A percentile compares a stretch with the other conserved stretches of the same genome.
Conservation (phyloP, 208 protist species). For the Trypanosomatidae sp. region DNA sequence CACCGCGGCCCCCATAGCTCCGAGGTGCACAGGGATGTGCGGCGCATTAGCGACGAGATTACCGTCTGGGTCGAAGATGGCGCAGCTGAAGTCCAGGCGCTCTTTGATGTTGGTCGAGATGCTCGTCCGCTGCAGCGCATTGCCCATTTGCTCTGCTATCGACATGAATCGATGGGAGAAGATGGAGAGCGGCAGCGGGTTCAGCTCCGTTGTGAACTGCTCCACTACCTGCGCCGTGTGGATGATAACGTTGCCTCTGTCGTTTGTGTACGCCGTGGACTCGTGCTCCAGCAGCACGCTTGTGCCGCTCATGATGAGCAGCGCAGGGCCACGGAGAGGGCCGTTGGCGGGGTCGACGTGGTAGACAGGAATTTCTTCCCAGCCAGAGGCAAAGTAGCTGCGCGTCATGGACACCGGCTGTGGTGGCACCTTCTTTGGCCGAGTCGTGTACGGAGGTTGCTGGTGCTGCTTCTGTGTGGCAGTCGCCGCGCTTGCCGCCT, state of each 20-base stretch:
- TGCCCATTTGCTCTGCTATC: slow-evolving; percentile 98
- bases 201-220: slow-evolving; percentile 55
- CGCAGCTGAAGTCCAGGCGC: slow-evolving; percentile 90
- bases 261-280: slow-evolving; percentile 75
- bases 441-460: slow-evolving; percentile 39
- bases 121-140: slow-evolving; percentile 93
- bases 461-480: slow-evolving; percentile 13
- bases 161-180: slow-evolving; percentile 97
- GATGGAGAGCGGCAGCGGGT: slow-evolving; percentile 89
- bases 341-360: slow-evolving; percentile 37
- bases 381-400: slow-evolving; percentile 50
- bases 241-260: slow-evolving; percentile 80
- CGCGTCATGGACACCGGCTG: slow-evolving; percentile 21
- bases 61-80: slow-evolving; percentile 89
- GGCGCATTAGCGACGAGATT: slow-evolving; percentile 96
- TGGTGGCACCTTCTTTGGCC: slow-evolving; percentile 17
- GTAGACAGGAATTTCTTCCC: slow-evolving; percentile 69
- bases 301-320: slow-evolving; percentile 90
- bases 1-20: slow-evolving; percentile 94
- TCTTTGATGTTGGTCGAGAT: slow-evolving; percentile 98
- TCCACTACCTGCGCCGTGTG: slow-evolving; percentile 41
- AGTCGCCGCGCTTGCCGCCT: slow-evolving; percentile 19
- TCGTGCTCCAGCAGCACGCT: slow-evolving; percentile 92
- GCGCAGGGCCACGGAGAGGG: slow-evolving; percentile 80
- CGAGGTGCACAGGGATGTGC: slow-evolving; percentile 96